phyloP scores from a whole-genome alignment of 805 yeast species.

The Candida sanyiensis region DNA sequence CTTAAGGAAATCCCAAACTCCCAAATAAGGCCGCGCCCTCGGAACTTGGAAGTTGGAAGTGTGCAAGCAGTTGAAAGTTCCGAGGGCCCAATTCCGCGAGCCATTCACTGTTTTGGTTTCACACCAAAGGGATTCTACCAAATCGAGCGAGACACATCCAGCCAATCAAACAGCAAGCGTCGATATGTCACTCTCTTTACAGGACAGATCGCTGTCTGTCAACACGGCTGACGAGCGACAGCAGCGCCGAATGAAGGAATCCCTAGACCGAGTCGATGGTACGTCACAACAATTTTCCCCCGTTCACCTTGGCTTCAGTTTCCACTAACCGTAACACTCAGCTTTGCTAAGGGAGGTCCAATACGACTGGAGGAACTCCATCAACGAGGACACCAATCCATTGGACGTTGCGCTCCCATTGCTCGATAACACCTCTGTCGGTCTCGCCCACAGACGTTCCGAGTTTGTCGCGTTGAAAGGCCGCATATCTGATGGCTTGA shows the following conservation, averaged over 20 bases:
- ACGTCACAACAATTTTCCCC: neutral
- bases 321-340: slow-evolving; percentile 5
- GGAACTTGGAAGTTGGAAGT: too few relatives aligned
- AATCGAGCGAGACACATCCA: too few relatives aligned
- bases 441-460: slow-evolving; percentile 65
- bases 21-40: too few relatives aligned
- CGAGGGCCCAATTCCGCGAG: too few relatives aligned
- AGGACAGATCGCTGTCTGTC: neutral
- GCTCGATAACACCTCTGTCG: slow-evolving; percentile 86
- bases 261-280: slow-evolving; percentile 9
- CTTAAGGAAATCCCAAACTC: too few relatives aligned
- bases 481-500: slow-evolving; percentile 51
- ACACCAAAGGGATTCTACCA: neutral
- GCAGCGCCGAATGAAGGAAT: slow-evolving; percentile 4
- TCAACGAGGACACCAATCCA: slow-evolving; percentile 61
- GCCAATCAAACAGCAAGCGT: too few relatives aligned
- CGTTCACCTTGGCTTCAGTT: neutral
- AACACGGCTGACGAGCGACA: neutral
- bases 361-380: slow-evolving; percentile 44
- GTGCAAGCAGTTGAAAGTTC: too few relatives aligned
- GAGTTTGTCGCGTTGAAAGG: slow-evolving; percentile 61
- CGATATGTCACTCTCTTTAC: neutral
- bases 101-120: neutral
- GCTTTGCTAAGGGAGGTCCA: slow-evolving; percentile 28
- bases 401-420: slow-evolving; percentile 79